These are phyloP conservation scores for Cnidoscolus chayamansa DNA, from an alignment of 441 rosid genomes.

Conservation along the genomic window DNA sequence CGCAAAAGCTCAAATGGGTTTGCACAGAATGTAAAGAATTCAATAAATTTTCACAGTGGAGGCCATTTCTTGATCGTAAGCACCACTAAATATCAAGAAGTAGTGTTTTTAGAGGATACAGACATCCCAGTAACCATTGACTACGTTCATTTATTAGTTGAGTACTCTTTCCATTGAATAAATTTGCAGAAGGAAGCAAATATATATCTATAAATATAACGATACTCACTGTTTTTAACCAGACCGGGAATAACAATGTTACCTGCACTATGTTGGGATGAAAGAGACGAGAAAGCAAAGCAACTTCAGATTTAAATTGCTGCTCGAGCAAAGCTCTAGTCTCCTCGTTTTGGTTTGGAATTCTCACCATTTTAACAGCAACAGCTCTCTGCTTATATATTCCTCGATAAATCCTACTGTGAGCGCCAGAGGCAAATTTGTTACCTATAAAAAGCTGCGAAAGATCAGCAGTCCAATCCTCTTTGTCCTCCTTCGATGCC, in stretches of 20 bases:
- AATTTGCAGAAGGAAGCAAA: background rate
- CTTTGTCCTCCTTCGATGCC: conserved; percentile 72
- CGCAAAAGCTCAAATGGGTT: background rate
- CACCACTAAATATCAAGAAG: background rate
- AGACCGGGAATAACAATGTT: background rate
- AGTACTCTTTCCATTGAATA: background rate
- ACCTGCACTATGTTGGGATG: conserved; percentile 93
- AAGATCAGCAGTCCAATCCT: conserved; percentile 94
- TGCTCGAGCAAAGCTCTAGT: conserved; percentile 73
- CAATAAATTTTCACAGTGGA: background rate
- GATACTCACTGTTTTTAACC: background rate
- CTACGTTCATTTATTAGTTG: background rate
- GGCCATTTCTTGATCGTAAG: background rate
- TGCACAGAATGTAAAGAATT: background rate
- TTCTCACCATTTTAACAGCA: conserved; percentile 94
- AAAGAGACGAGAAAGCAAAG: conserved; percentile 83
- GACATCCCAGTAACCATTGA: background rate
- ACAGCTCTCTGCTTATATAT: conserved; percentile 97
- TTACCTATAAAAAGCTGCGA: conserved; percentile 92
- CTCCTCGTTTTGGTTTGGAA: conserved; percentile 81
- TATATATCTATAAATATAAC: too few relatives aligned
- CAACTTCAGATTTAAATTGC: conserved; percentile 94
- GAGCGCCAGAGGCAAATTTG: conserved; percentile 95
- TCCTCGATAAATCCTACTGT: conserved; percentile 85
- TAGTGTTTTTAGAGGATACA: background rate